Base-by-base conservation (phyloP, 768 basidiomycete species). In the Termitomyces titanicus region DNA sequence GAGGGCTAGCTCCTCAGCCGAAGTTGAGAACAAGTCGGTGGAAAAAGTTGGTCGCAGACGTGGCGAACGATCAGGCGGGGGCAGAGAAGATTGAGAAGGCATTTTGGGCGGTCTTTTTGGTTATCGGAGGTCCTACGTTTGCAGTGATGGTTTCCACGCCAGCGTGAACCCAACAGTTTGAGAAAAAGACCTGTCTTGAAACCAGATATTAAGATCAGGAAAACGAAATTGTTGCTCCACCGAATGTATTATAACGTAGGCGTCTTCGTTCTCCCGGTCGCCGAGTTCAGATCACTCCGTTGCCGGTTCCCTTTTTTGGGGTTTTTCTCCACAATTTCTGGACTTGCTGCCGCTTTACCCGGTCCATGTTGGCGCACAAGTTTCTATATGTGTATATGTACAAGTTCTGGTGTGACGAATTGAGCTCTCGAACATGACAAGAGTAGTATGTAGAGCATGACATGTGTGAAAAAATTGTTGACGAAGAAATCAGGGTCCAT, bases 1-100 rank as follows among this genome's bases (percentile, higher is more conserved):
- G 27, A 46, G 40, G 17, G 12, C 15, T 9, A 59, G 53, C 17
- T 63, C 62, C 37, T 61, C 60, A 33, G 49, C 29, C 20, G 60
- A 63, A 12, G 62, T 56, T 40, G 61, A 60, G 22, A 57, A 53
- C 38, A 58, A 45, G 13, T 62, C 59, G 8, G 18, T 27, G 4
- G 50, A 31, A 29, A 25, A 27, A 15, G 3, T 35, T n/a, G 34
- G 24, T 35, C 35, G 48, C 24, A 12, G 48, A 50, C 48, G 44
- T 40, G 29, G 38, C 33, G 40, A 35, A 7, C 22, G 39, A 18
- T 27, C 33, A 35, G 40, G 39, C 15, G 40, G 13, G 35, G 24
- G 31, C 38, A 22, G 15, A 40, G 51, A 37, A 27, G 38, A 29
- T 24, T 38, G 35, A 27, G 53, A 45, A 31, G 15, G 25, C 46